A percentile compares a stretch with the other conserved stretches of the same genome.
These are phyloP conservation scores for Crithidia thermophila DNA, from an alignment of 208 protist genomes.

Conservation along the genomic window DNA sequence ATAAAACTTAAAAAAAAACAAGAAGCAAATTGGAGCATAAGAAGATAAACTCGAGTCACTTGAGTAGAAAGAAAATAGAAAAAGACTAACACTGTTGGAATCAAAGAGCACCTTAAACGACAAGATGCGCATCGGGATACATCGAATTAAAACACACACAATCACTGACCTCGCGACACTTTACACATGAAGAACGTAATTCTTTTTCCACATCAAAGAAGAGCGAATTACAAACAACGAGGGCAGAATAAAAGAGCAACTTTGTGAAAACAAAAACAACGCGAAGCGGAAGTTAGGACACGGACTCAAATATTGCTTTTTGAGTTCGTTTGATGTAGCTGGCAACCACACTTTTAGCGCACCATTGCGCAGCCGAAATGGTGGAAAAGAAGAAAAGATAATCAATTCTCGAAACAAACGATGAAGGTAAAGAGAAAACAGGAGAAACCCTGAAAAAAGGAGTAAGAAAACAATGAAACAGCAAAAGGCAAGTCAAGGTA, in stretches of 20 bases:
- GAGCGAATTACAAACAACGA: conserved; percentile 5
- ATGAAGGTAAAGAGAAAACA: not conserved
- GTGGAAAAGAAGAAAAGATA: conserved; percentile 10
- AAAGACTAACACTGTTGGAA: not conserved
- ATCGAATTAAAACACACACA: not conserved
- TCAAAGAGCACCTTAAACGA: not conserved
- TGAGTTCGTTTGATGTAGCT: too few species aligned
- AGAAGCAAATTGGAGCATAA: not conserved
- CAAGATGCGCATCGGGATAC: conserved; percentile 12
- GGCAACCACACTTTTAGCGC: too few species aligned
- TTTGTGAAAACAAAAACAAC: not conserved
- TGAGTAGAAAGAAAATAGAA: conserved; percentile 3
- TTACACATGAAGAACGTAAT: not conserved
- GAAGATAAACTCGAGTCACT: too few species aligned
- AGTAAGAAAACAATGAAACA: too few species aligned
- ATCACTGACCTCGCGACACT: not conserved
- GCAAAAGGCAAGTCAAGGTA: not conserved
- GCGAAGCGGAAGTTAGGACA: not conserved
- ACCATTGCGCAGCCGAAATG: too few species aligned
- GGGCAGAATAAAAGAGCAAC: not conserved
- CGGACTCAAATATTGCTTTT: too few species aligned
- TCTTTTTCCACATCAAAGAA: conserved; percentile 3
- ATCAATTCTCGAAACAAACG: conserved; percentile 11
- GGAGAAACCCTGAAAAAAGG: not conserved
- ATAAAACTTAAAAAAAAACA: not conserved